Evolutionary conservation across 2,329 filamentous ascomycete species (phyloP).

Genomic region (Pseudogymnoascus sp.): DNA sequence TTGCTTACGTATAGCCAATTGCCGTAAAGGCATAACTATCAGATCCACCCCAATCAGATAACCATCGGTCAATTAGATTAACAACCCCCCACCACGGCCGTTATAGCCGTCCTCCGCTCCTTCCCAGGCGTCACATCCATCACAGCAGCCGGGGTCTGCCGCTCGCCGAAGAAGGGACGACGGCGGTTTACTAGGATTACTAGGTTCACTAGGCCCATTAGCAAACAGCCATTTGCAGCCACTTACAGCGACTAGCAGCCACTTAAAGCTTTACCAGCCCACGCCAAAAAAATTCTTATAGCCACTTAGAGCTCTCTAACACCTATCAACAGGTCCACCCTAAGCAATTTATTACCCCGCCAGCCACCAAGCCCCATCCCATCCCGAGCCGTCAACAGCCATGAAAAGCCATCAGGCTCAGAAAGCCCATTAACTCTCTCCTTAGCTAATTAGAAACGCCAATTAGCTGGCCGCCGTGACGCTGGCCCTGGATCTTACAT

Average conservation of each 20-base stretch:
- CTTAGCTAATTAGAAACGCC: not conserved
- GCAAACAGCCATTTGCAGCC: not conserved
- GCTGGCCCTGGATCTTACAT: not conserved
- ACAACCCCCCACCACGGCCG: not conserved
- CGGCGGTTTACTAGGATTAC: not conserved
- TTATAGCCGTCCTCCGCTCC: not conserved
- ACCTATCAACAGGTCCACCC: not conserved
- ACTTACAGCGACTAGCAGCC: not conserved
- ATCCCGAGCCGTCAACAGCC: not conserved
- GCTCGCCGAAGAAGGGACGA: not conserved
- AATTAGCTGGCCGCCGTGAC: not conserved
- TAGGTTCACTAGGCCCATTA: too few relatives aligned
- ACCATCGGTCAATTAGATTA: not conserved
- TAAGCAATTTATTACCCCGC: not conserved
- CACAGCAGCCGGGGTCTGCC: not conserved
- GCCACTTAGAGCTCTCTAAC: not conserved
- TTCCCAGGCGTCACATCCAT: not conserved
- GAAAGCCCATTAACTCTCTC: not conserved
- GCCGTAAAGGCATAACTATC: not conserved
- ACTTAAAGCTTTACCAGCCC: not conserved
- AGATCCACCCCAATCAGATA: constrained; percentile 2
- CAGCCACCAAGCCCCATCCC: not conserved
- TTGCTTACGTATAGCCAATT: not conserved
- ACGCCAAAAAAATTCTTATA: not conserved
- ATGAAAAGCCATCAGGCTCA: not conserved